Conservation (phyloP, 257 asterid genomes). For the Ehretia macrophylla region DNA sequence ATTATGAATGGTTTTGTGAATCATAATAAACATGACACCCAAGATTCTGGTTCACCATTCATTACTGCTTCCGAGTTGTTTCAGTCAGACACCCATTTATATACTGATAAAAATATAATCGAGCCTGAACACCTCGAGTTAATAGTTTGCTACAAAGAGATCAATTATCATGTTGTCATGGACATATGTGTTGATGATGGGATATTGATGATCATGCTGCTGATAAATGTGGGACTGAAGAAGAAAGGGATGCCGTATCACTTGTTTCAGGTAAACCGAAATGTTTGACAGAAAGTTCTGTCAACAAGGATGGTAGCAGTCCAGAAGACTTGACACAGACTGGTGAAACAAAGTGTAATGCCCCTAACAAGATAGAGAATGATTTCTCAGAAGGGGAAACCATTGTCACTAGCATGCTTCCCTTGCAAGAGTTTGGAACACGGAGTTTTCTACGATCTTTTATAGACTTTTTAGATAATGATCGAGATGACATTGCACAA, state of each 20-base stretch:
- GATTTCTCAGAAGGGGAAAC: slow-evolving; percentile 30
- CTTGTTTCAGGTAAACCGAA: slow-evolving; percentile 15
- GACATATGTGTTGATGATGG: slow-evolving; percentile 86
- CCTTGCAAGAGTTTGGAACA: slow-evolving; percentile 37
- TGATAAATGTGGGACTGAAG: slow-evolving; percentile 22
- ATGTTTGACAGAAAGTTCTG: slow-evolving; percentile 13
- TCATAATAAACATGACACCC: slow-evolving; percentile 21
- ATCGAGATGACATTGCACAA: slow-evolving; percentile 15
- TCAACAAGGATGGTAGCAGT: slow-evolving; percentile 13
- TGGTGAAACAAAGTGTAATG: slow-evolving; percentile 9
- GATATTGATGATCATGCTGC: slow-evolving; percentile 15
- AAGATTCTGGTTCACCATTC: slow-evolving; percentile 23
- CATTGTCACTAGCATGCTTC: slow-evolving; percentile 25
- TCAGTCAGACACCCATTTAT: slow-evolving; percentile 18
- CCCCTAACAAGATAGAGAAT: slow-evolving; percentile 6
- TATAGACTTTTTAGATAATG: slow-evolving; percentile 26
- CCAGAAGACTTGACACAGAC: slow-evolving; percentile 20
- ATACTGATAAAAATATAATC: slow-evolving; percentile 45
- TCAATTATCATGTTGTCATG: slow-evolving; percentile 37
- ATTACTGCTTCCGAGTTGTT: slow-evolving; percentile 21
- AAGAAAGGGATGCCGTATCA: slow-evolving; percentile 13
- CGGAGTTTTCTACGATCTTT: slow-evolving; percentile 27
- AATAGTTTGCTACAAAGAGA: slow-evolving; percentile 50
- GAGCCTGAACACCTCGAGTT: slow-evolving; percentile 52
- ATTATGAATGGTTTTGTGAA: slow-evolving; percentile 17